Evolutionary conservation across 2,329 filamentous ascomycete genomes (phyloP).

Genomic region (Decorospora gaudefroyi): DNA sequence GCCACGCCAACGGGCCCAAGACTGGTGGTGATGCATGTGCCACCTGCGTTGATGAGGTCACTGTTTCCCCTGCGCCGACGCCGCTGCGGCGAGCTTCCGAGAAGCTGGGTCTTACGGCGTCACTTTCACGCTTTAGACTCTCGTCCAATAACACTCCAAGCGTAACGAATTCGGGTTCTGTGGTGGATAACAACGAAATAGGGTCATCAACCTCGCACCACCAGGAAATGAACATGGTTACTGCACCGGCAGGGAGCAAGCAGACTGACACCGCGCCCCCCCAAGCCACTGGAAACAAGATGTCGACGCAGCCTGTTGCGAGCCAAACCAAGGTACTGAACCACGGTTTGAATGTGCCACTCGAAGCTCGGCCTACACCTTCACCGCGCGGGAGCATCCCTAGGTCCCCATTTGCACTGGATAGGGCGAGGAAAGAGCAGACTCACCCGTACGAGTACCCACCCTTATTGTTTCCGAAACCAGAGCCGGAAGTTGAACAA

Average conservation of each 20-base stretch:
- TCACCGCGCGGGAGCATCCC: neutral
- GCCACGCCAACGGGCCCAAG: neutral
- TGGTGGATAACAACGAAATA: neutral
- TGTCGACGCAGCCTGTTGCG: neutral
- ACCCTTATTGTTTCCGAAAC: neutral
- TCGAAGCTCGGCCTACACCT: neutral
- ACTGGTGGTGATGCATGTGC: neutral
- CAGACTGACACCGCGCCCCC: neutral
- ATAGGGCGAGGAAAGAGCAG: neutral
- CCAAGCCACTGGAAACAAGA: neutral
- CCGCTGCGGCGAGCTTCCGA: conserved; percentile 22
- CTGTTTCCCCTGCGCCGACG: conserved; percentile 18
- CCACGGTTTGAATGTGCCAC: neutral
- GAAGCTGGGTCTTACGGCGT: conserved; percentile 13
- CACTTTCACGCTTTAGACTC: conserved; percentile 3
- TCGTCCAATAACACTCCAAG: neutral
- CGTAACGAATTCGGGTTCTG: neutral
- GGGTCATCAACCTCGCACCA: neutral
- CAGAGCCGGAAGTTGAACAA: neutral
- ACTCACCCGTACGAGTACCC: neutral
- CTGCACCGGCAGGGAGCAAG: neutral
- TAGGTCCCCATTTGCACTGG: neutral
- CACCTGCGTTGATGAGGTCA: neutral
- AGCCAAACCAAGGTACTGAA: too few relatives aligned
- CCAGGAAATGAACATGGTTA: neutral